A percentile compares a stretch with the other conserved stretches of the same genome.
phyloP scores from a whole-genome alignment of 345 rosid species.

The Lagerstroemia speciosa region DNA sequence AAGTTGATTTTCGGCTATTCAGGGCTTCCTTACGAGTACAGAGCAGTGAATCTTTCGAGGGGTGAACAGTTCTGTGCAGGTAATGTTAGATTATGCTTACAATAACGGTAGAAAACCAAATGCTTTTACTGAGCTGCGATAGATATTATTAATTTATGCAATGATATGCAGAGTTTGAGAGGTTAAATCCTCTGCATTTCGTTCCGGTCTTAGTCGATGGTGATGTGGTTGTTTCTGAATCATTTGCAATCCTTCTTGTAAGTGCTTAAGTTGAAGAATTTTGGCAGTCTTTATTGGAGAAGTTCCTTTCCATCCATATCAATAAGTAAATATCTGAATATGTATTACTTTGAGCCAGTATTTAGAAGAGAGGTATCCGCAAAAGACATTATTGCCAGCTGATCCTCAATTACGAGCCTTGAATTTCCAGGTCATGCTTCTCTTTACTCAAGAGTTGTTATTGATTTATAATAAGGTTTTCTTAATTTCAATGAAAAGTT shows the following conservation, averaged over 20 bases:
- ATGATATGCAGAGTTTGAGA: constrained; percentile 34
- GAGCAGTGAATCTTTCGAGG: constrained; percentile 35
- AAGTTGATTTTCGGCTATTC: neutral
- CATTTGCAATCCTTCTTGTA: constrained; percentile 47
- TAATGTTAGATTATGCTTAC: neutral
- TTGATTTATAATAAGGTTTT: too few relatives aligned
- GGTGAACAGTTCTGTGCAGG: constrained; percentile 42
- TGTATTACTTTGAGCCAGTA: constrained; percentile 19
- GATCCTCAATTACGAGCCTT: constrained; percentile 30
- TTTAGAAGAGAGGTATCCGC: constrained; percentile 46
- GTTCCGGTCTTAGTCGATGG: constrained; percentile 47
- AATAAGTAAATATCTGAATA: neutral
- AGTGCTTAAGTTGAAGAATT: neutral
- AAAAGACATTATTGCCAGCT: constrained; percentile 29
- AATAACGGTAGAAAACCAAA: neutral
- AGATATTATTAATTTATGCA: neutral
- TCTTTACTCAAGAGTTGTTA: too few relatives aligned
- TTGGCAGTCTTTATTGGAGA: neutral
- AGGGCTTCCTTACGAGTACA: constrained; percentile 42
- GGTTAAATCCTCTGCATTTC: constrained; percentile 34
- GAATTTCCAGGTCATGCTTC: constrained; percentile 32
- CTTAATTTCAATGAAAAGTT: too few relatives aligned
- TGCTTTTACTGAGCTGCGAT: neutral
- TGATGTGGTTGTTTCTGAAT: constrained; percentile 39
- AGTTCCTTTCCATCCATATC: neutral